Evolutionary conservation across 345 rosid species (phyloP), one percentile per base, ranked within the genome.

Genomic region (Limnanthes douglasii): DNA sequence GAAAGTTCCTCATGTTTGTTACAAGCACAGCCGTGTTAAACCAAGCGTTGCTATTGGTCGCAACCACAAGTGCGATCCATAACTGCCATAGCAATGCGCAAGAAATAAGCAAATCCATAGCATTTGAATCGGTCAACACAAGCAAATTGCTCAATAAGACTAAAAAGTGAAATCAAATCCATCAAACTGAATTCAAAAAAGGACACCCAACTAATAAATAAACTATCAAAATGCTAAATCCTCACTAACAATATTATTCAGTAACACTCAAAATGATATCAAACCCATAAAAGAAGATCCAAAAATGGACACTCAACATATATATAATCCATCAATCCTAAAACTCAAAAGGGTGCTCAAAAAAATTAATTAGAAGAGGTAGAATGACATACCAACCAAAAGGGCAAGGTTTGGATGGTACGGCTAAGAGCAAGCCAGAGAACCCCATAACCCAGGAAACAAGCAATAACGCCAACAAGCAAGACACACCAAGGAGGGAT

Each of bases 1-100:
- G 93, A 43, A 86, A 86, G 64, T 85, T 85, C 69, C 81, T 72
- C 96, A 85, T 85, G 57, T 85, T 85, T 27, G 96, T 85, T 31
- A 80, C 94, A 11, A 85, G 73, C 53, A 80, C 83, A 29, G 90
- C 83, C 8, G 93, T 85, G 44, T 80, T 71, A 57, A 63, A 72
- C 96, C 96, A 85, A 25, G 94, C 86, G 50, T 56, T 71, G 57
- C 94, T 72, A 41, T 80, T 73, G 15, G 93, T 41, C 11, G 63
- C 93, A 44, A 85, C 54, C 41, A 59, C 61, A 21, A 80, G 86
- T 3, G 80, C 86, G 30, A 72, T 34, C 67, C 73, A 85, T 45
- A 85, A 48, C 96, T 85, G 72, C 65, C 41, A 46, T 29, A 43
- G 32, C 42, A 63, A 25, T 24, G 14, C 21, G 18, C 10, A 42